Percentiles rank a stretch among this genome's conserved stretches.
Evolutionary conservation across 2,329 filamentous ascomycete genomes (phyloP).

Genomic region (Myriangium duriaei): DNA sequence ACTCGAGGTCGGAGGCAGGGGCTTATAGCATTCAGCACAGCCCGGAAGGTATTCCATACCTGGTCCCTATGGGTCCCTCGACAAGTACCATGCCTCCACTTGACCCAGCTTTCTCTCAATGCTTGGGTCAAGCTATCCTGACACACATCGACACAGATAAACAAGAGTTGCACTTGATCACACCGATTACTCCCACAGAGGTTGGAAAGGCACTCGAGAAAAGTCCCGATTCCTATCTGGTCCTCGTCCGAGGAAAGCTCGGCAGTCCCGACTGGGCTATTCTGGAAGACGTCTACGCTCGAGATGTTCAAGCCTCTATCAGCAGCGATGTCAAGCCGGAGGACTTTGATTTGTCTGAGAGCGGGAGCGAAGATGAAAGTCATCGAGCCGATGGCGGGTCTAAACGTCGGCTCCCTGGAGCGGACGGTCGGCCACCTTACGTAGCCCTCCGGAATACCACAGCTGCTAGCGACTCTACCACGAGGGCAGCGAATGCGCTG

Average conservation of each 20-base stretch:
- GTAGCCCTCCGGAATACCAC: neutral
- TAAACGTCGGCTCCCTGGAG: neutral
- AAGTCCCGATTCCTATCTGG: constrained; percentile 25
- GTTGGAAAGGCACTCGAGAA: constrained; percentile 13
- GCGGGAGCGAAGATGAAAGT: constrained; percentile 2
- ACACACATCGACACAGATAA: constrained; percentile 50
- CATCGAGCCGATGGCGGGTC: neutral
- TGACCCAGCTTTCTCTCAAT: constrained; percentile 46
- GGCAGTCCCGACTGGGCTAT: constrained; percentile 60
- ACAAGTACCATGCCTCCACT: constrained; percentile 37
- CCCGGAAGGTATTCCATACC: constrained; percentile 48
- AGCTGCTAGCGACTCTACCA: neutral
- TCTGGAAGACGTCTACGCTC: constrained; percentile 45
- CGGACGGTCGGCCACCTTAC: neutral
- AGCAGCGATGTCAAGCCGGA: neutral
- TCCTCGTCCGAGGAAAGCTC: constrained; percentile 56
- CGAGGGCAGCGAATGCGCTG: constrained; percentile 1
- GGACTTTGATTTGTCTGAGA: neutral
- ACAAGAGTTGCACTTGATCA: constrained; percentile 50
- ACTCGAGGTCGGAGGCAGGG: constrained; percentile 5
- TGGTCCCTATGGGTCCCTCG: constrained; percentile 37
- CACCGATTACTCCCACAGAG: constrained; percentile 38
- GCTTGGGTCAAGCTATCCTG: constrained; percentile 55
- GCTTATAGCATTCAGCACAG: constrained; percentile 20
- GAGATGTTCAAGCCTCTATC: neutral